phyloP scores from a whole-genome alignment of 441 rosid genomes.

The Raphanus hybrid region DNA sequence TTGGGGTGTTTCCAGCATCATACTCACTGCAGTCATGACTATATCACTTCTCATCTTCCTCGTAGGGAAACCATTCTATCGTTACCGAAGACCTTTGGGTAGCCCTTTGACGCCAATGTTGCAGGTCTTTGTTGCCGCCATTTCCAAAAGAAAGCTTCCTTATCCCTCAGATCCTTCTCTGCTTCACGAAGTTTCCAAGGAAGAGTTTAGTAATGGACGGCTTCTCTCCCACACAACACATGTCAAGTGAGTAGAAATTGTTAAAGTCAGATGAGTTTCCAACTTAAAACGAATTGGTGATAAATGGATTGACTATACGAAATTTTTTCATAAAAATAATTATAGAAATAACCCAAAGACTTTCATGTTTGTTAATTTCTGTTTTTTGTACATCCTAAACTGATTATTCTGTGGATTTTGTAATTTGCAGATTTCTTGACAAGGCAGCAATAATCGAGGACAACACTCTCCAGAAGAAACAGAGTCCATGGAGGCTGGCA shows the following conservation, averaged over 20 bases:
- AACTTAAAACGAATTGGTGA: no score
- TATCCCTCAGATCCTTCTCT: constrained; percentile 55
- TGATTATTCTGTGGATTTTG: not conserved
- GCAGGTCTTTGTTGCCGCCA: constrained; percentile 78
- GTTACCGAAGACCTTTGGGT: constrained; percentile 71
- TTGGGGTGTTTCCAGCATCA: constrained; percentile 76
- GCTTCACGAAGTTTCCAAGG: constrained; percentile 52
- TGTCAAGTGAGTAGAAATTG: constrained; percentile 56
- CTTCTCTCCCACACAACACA: constrained; percentile 66
- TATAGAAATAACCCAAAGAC: no score
- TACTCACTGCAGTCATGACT: constrained; percentile 70
- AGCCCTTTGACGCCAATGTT: constrained; percentile 85
- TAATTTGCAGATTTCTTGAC: constrained; percentile 74
- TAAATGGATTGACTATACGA: no score
- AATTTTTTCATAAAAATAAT: no score
- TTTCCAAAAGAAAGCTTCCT: constrained; percentile 69
- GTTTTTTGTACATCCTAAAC: not conserved
- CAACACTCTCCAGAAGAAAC: constrained; percentile 46
- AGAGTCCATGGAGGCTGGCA: constrained; percentile 71
- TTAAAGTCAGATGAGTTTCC: no score
- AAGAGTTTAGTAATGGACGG: constrained; percentile 48
- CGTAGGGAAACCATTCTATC: constrained; percentile 71
- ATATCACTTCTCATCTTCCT: constrained; percentile 65
- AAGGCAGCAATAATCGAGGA: constrained; percentile 69
- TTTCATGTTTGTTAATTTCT: no score